Evolutionary conservation across 2,329 filamentous ascomycete genomes (phyloP), one percentile per base, ranked within the genome.

Genomic region (Sporothrix protearum): DNA sequence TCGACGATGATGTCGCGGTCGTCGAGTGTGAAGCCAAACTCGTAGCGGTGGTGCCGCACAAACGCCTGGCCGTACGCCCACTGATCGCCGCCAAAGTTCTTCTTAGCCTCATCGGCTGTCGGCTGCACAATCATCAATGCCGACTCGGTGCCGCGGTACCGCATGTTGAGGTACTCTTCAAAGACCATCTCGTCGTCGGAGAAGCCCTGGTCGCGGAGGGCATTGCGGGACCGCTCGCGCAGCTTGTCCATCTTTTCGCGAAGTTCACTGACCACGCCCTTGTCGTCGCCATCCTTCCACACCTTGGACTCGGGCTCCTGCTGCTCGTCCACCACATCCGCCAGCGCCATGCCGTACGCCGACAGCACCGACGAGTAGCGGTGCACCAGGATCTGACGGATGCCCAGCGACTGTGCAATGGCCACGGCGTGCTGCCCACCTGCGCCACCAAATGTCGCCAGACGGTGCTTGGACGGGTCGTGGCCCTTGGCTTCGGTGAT

Each of bases 111-210:
- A 68, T 89, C 86, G 49, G 85, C 81, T 2, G 81, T 86, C 0
- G 94, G 93, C 79, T 91, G 93, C 74, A 96, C 82, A 64, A 97
- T 88, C 94, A 97, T 97, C 55, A 97, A 85, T 0, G 94, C 92
- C 8, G 93, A 96, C 78, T 97, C 94, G 0, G 94, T 97, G 12
- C 94, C 94, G 47, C 93, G 88, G 77, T 97, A 97, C 71, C 94
- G 86, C 90, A 97, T 94, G 78, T 97, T 97, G 71, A 98, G 87
- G 77, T 97, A 97, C 78, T 97, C 92, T 78, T 97, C 94, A 77
- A 95, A 97, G 0, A 89, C 85, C 30, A 97, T 92, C 42, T 92
- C 88, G 5, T 87, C 82, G 57, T 92, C 87, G 1, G 85, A 83
- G 77, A 97, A 97, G 0, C 94, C 94, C 80, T 97, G 94, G 1